Base-by-base conservation (phyloP, 1,284 basidiomycete genomes). In the Serendipita sp. region DNA sequence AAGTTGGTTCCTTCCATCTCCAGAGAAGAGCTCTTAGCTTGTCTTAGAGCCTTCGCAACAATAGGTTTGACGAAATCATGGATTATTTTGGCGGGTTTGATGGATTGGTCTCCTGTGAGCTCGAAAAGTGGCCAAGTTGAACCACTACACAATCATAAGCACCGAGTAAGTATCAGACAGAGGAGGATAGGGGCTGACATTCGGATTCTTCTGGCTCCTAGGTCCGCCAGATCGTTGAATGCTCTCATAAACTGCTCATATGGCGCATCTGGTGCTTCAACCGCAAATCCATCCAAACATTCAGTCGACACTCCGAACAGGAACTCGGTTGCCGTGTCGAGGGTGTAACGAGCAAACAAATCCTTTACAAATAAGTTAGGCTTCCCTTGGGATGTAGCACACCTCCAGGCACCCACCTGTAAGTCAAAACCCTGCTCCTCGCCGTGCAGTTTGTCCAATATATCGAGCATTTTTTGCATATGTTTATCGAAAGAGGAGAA, bases 321-420 rank as follows among this genome's bases (percentile, higher is more conserved):
- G 68, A 85, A 87, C 64, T 86, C 84, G 6, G 84, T 84, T 1
- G 85, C 83, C 1, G 81, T 75, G 68, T 86, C 87, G 49, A 88
- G 76, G 1, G 85, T 80, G 69, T 88, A 85, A 4, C 87, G 80
- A 3, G 80, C 74, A 65, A 78, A 84, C 1, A 89, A 75, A 68
- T 88, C 87, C 68, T 88, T 84, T 1, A 79, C 38, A 38, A 43
- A 47, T 49, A 45, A 35, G 50, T 38, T 45, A 60, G 1, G 55
- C 49, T 45, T 32, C 49, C 43, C 43, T 35, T 2, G 15, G 6
- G 44, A 17, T 29, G 12, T 32, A 35, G 35, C 5, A 13, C 26
- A 32, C 26, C 26, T 22, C 22, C 12, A 38, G 12, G 12, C 29
- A 30, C 32, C 22, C 32, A 58, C 53, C 53, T 58, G 53, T n/a